Evolutionary conservation across 768 basidiomycete genomes (phyloP).

Genomic region (Ramaria sp.): DNA sequence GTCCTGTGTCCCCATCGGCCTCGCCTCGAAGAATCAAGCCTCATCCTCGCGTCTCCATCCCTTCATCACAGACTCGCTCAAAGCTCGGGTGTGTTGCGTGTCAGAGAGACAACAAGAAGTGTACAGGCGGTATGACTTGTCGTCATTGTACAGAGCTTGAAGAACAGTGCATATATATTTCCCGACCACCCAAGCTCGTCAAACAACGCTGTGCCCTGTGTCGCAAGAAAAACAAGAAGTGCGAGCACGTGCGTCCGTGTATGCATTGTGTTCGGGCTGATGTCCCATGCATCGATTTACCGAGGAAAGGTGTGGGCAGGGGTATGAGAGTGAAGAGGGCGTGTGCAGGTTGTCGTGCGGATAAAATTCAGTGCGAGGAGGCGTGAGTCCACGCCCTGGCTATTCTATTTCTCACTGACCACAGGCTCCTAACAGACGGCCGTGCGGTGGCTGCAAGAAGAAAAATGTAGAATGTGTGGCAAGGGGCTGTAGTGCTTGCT

Average conservation of each 20-base stretch:
- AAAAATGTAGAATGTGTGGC: background rate
- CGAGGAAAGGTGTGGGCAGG: constrained; percentile 42
- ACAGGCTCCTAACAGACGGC: background rate
- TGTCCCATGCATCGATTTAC: constrained; percentile 37
- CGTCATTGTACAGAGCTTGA: constrained; percentile 41
- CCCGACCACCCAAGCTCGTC: constrained; percentile 45
- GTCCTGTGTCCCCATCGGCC: background rate
- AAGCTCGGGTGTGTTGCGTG: background rate
- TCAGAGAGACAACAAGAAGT: background rate
- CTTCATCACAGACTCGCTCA: background rate
- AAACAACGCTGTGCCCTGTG: constrained; percentile 52
- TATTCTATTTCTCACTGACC: background rate
- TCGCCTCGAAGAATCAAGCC: background rate
- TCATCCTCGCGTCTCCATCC: background rate
- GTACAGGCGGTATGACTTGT: constrained; percentile 28
- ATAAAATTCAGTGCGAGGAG: constrained; percentile 6
- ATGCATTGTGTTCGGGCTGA: constrained; percentile 36
- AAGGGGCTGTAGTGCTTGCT: background rate
- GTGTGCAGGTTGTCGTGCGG: constrained; percentile 9
- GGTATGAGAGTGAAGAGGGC: constrained; percentile 48
- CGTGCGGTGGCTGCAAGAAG: constrained; percentile 1
- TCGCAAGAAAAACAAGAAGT: constrained; percentile 43
- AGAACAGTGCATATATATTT: constrained; percentile 46
- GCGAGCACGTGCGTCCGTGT: constrained; percentile 52
- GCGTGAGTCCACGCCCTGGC: background rate